A percentile compares a stretch with the other conserved stretches of the same genome.
phyloP scores from a whole-genome alignment of 208 protist species.

The Novymonas esmeraldas region DNA sequence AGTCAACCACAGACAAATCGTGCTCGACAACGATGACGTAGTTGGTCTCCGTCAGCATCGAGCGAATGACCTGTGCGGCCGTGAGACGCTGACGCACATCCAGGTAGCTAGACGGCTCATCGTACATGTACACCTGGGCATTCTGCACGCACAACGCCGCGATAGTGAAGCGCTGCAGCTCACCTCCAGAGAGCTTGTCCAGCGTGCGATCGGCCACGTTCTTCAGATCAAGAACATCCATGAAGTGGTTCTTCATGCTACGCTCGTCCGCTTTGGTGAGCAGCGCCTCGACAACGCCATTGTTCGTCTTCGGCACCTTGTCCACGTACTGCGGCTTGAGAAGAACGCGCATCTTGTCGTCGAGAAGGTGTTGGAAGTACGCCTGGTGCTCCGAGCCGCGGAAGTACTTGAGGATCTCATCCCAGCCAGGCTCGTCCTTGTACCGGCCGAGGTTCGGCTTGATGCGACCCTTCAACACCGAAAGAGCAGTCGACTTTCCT shows the following conservation, averaged over 20 bases:
- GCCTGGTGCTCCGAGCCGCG: conserved; percentile 99
- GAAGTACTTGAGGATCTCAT: conserved; percentile 99
- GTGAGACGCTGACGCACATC: conserved; percentile 99
- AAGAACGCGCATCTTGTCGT: conserved; percentile 98
- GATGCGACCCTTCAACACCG: conserved; percentile 98
- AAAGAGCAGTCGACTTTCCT: conserved; percentile 99
- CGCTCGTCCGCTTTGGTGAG: conserved; percentile 93
- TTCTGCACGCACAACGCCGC: conserved; percentile 90
- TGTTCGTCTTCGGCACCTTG: conserved; percentile 97
- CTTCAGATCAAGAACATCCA: conserved; percentile 94
- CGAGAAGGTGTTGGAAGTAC: conserved; percentile 99
- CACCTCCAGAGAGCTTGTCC: conserved; percentile 98
- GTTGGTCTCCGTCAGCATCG: conserved; percentile 91
- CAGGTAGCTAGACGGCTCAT: conserved; percentile 99
- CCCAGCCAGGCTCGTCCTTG: conserved; percentile 97
- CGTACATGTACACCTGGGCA: conserved; percentile 99
- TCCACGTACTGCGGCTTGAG: conserved; percentile 99
- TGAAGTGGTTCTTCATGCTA: conserved; percentile 78
- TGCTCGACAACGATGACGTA: conserved; percentile 99
- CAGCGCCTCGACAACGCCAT: conserved; percentile 94
- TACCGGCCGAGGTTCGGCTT: conserved; percentile 99
- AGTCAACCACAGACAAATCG: conserved; percentile 99
- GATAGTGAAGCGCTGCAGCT: conserved; percentile 99
- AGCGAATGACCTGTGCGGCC: conserved; percentile 97
- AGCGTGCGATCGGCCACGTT: conserved; percentile 95